Evolutionary conservation across 2,329 filamentous ascomycete genomes (phyloP), one percentile per base, ranked within the genome.

Genomic region (Diaporthe batatas): DNA sequence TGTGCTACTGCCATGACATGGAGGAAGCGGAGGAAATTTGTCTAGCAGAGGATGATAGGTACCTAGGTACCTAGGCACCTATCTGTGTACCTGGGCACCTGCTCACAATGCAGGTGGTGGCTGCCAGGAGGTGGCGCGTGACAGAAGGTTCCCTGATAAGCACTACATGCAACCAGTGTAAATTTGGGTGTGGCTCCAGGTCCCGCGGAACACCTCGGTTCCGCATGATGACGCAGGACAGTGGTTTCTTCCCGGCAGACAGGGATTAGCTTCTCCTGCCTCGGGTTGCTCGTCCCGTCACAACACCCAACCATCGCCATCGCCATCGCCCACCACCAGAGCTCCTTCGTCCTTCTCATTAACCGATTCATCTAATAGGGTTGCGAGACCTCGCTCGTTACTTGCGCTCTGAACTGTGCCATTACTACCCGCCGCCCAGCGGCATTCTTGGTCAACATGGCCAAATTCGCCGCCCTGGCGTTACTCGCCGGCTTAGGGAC

Each of bases 381-480:
- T 32, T 44, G 39, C 14, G 47, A 67, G 62, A 7, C 21, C 8
- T 53, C 16, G 32, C 34, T 44, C n/a, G 36, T 44, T 51, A 36
- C 51, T 58, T 69, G 51, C 67, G 51, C 29, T 58, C 21, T 44
- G 54, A 14, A 36, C n/a, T 49, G n/a, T 53, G 1, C 12, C 42
- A 7, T 51, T 25, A 18, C 1, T 32, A 10, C 51, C 44, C 64
- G 74, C 72, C 74, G 74, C 74, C 59, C 72, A 74, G 73, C 72
- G 53, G 72, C 72, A 69, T 39, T 53, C 29, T 47, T 47, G 25
- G 64, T 65, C 25, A 74, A 72, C 23, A 85, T 86, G 84, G 79
- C 81, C 76, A 83, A 79, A 77, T 77, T 84, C 75, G 78, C 79
- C 68, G 76, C 75, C 72, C 77, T 83, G 76, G 78, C 79, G 74